A percentile compares a stretch with the other conserved stretches of the same genome.
Conservation (phyloP, 495 filamentous ascomycete genomes). For the Entonaema liquescens region DNA sequence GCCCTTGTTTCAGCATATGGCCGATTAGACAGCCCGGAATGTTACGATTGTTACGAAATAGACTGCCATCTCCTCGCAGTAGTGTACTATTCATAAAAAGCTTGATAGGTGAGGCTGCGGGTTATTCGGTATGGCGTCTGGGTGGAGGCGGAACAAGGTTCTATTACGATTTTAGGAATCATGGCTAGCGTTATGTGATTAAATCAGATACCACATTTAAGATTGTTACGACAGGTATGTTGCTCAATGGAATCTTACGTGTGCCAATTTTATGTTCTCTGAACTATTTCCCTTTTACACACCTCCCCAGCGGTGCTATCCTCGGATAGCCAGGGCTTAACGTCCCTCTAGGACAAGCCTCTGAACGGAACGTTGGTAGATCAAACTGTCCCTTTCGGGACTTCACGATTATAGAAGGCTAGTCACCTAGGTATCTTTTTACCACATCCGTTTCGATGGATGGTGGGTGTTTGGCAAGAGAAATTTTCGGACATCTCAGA, state of each 20-base stretch:
- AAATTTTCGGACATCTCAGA: conserved; percentile 67
- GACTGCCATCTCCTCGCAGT: conserved; percentile 36
- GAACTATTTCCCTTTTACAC: conserved; percentile 4
- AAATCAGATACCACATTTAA: conserved; percentile 42
- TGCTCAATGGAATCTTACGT: conserved; percentile 15
- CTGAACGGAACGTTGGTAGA: conserved; percentile 71
- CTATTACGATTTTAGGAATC: conserved; percentile 27
- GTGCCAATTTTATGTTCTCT: conserved; percentile 15
- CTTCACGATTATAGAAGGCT: conserved; percentile 72
- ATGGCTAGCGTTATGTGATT: conserved; percentile 36
- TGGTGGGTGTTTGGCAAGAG: conserved; percentile 75
- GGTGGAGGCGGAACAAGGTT: conserved; percentile 26
- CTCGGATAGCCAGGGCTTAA: conserved; percentile 58
- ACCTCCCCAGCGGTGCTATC: conserved; percentile 60
- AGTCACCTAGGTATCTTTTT: conserved; percentile 57
- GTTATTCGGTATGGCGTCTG: conserved; percentile 40
- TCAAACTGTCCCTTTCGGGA: conserved; percentile 46
- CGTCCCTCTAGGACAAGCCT: conserved; percentile 57
- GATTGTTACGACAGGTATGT: conserved; percentile 41
- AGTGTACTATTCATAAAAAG: conserved; percentile 37
- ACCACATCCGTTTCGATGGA: conserved; percentile 54
- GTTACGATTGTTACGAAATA: conserved; percentile 37
- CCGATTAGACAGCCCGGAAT: conserved; percentile 56
- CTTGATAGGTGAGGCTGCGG: conserved; percentile 33
- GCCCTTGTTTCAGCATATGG: conserved; percentile 78